Base-by-base conservation (phyloP, 225 moss, liverwort and hornwort species). In the Anthoceros angustus region DNA sequence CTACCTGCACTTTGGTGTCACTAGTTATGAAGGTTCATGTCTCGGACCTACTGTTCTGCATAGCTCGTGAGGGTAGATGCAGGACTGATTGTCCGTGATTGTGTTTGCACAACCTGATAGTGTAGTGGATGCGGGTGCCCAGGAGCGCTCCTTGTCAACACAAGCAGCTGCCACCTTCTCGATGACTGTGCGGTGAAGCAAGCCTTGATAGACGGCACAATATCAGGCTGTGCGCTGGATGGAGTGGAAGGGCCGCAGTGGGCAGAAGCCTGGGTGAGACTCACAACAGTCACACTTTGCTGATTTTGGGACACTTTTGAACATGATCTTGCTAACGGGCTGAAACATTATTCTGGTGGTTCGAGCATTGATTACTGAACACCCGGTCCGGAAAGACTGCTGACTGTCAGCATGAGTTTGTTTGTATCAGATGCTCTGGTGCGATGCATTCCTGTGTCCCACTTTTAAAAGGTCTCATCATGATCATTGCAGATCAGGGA, bases 131-230 rank as follows among this genome's bases (percentile, higher is more conserved):
- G 50, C 64, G 62, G 38, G 38, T 64, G 50, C 73, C 74, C 87
- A 93, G 93, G 93, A 76, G 84, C 87, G 67, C 78, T 90, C 78
- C 72, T 94, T 48, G 86, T 94, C 63, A 94, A 87, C 73, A 90
- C 90, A 63, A 90, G 93, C 71, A 94, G 90, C 76, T 84, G 93
- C 76, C 86, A 87, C 76, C 83, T 94, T 25, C 76, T 94, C 72
- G 93, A 94, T 75, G 87, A 90, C 73, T 90, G 86, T 70, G 90
- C 90, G 43, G 73, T 94, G 75, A 94, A 94, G 71, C 90, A 94
- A 76, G 86, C 87, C 10, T 77, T 94, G 43, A 87, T 90, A 60
- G 83, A 90, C 18, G 93, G 93, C 41, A 83, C 75, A 11, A 77
- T 94, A 46, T 86, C 84, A 69, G 90, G 93, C 68, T 94, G 87